These are phyloP conservation scores for Monilinia polystroma DNA, from an alignment of 2,329 filamentous ascomycete genomes.

Conservation along the genomic window DNA sequence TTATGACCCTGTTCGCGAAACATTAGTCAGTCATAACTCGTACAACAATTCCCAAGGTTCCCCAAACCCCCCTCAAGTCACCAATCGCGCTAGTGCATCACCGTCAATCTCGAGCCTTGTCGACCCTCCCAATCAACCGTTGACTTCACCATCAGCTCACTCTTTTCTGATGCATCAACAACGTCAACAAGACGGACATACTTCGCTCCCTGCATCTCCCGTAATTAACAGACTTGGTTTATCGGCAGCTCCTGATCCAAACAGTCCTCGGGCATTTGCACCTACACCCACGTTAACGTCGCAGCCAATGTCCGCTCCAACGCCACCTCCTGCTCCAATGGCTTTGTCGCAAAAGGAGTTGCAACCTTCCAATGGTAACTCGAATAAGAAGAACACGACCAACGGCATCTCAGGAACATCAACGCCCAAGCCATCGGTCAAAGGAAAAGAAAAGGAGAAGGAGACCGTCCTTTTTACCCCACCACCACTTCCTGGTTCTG, in stretches of 20 bases:
- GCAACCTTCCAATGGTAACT: conserved; percentile 16
- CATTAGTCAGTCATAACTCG: conserved; percentile 48
- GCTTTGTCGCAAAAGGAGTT: conserved; percentile 15
- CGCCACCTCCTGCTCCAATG: conserved; percentile 15
- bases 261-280: conserved; percentile 4
- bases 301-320: conserved; percentile 12
- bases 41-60: conserved; percentile 50
- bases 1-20: conserved; percentile 64
- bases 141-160: conserved; percentile 39
- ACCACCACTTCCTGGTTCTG: conserved; percentile 60
- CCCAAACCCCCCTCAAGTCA: conserved; percentile 45
- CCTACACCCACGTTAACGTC: conserved; percentile 17
- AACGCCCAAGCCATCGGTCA: conserved; percentile 55
- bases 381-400: conserved; percentile 44
- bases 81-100: conserved; percentile 78
- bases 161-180: conserved; percentile 41
- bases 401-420: conserved; percentile 50
- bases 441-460: conserved; percentile 43
- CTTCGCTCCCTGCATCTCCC: conserved; percentile 38
- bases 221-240: conserved; percentile 34
- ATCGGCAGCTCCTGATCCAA: conserved; percentile 25
- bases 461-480: conserved; percentile 42
- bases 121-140: conserved; percentile 57
- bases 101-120: conserved; percentile 90
- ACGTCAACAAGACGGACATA: conserved; percentile 31